Conservation (phyloP, 1,139 yeast genomes). For the Kluyveromyces sp. region DNA sequence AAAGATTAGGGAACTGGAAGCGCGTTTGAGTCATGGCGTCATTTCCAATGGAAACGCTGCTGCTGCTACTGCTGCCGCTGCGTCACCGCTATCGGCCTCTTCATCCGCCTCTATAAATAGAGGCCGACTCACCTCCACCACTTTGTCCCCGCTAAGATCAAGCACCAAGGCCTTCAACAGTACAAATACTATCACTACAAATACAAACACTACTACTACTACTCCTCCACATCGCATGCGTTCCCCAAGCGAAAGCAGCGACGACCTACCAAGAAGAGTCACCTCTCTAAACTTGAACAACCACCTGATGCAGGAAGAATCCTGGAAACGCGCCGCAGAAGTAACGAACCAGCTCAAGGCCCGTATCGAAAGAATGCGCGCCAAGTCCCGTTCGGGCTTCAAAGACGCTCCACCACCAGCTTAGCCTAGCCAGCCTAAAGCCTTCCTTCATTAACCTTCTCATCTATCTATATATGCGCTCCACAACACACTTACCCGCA, state of each 20-base stretch:
- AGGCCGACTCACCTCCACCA: slow-evolving; percentile 6
- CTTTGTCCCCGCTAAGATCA: slow-evolving; percentile 8
- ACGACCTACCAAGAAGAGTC: slow-evolving; percentile 25
- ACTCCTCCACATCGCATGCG: slow-evolving; percentile 7
- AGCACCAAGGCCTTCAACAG: too few species aligned
- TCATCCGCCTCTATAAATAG: slow-evolving; percentile 3
- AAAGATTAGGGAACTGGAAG: slow-evolving; percentile 19
- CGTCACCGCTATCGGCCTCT: background rate
- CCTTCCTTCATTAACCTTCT: too few species aligned
- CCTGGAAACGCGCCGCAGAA: slow-evolving; percentile 86
- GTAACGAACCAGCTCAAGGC: slow-evolving; percentile 81
- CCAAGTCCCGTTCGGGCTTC: slow-evolving; percentile 37
- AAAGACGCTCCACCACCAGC: background rate
- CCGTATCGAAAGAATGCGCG: slow-evolving; percentile 81
- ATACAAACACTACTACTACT: background rate
- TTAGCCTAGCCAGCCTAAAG: too few species aligned
- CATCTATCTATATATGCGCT: background rate
- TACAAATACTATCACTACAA: too few species aligned
- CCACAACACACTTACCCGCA: too few species aligned
- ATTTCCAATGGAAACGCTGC: background rate
- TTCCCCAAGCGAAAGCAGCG: slow-evolving; percentile 22
- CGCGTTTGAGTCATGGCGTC: too few species aligned
- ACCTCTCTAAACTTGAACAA: slow-evolving; percentile 19
- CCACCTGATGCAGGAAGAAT: slow-evolving; percentile 40
- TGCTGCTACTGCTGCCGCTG: background rate